Base-by-base conservation (phyloP, 768 basidiomycete species). In the Amanita pseudoporphyria region DNA sequence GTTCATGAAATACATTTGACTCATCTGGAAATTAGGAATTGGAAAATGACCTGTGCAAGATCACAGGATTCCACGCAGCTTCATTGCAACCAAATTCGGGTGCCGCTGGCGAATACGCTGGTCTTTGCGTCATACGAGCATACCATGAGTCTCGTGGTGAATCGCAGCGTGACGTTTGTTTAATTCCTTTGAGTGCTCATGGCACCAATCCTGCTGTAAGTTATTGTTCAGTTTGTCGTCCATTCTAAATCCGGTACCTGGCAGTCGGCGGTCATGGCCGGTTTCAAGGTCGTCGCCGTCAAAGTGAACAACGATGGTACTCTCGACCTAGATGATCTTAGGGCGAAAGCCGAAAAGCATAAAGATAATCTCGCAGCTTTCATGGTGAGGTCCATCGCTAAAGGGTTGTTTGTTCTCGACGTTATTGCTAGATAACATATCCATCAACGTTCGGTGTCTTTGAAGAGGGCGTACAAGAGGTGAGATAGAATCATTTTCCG, bases 41-140 rank as follows among this genome's bases (percentile, higher is more conserved):
- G 50, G 92, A 95, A 63, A 67, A 74, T 18, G 90, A 97, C 69
- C 74, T 99, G 6, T 90, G 89, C 73, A 85, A 77, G 59, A 89
- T 98, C 52, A 98, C 96, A 10, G 96, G 96, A n/a, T 96, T 97
- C 71, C 78, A 90, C 56, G 82, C 92, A 16, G 91, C 92, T 53
- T 94, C 91, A 1, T 76, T 99, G n/a, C 96, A 99, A 63, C 96
- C 96, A 31, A 99, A 99, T 67, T 98, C 96, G 12, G 96, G 96
- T 38, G 96, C 96, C 14, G 90, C 93, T 53, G 96, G 96, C 22
- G 96, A 99, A 69, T 99, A 94, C 59, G 79, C 96, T 28, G 96
- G 96, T n/a, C 77, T 99, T 18, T 84, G 79, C 45, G 85, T 97
- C 53, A 97, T 99, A 60, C 80, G 85, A 42, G 94, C 94, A 9